Base-by-base conservation (phyloP, 1,284 basidiomycete species). In the Boletus sp. region DNA sequence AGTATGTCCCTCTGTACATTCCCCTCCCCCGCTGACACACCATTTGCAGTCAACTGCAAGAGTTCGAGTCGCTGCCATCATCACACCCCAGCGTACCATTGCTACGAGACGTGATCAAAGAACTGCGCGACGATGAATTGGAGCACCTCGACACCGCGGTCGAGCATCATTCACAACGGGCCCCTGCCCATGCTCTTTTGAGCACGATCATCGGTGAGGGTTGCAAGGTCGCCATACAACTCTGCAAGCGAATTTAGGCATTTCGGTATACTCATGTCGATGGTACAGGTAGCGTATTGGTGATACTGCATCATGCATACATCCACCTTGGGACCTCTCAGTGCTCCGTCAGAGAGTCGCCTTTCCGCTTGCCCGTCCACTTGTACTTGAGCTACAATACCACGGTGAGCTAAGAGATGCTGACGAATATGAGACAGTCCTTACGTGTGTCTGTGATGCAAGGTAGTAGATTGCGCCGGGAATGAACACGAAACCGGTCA, bases 71-170 rank as follows among this genome's bases (percentile, higher is more conserved):
- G 6, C 69, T 91, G 49, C 83, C 85, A 2, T 77, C 80, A 8
- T 82, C 84, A 63, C 89, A 97, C 74, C 89, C 93, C 0, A 95
- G 93, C 48, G 78, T 98, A 35, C 86, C 89, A 1, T 77, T 97
- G 21, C 79, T 98, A 51, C 85, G 82, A 63, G 80, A 87, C 11
- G 83, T 97, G 52, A 85, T 98, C 46, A 79, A 79, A 58, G 96
- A 98, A 74, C 94, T 98, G 75, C 81, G 95, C 62, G 95, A 98
- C 75, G 96, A 98, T 71, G 96, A 98, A 73, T 83, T 98, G 27
- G 95, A 93, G 70, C 96, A 98, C 74, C 80, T 98, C 63, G 93
- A 98, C 70, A 94, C 90, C 19, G 96, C 96, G 3, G 91, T 98
- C 13, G 89, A 92, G 65, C 86, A 98, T 70, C 85, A 94, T 70